These are phyloP conservation scores for Keqinozyma sinolaborantium DNA, from an alignment of 1,139 yeast genomes.

Conservation along the genomic window DNA sequence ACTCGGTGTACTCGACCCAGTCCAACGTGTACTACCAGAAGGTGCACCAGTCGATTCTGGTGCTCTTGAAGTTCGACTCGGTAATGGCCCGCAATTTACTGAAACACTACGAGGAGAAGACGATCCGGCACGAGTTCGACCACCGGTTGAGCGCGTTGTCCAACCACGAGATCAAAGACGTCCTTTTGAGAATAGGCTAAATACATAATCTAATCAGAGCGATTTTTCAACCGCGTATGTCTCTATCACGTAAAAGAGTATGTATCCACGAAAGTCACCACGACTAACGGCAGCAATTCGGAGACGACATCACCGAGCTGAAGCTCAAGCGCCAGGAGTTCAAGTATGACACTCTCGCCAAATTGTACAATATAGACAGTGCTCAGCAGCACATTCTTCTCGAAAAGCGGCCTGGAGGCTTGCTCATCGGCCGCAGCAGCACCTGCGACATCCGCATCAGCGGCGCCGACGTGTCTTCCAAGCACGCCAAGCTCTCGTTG, in stretches of 20 bases:
- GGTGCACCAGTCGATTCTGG: constrained; percentile 36
- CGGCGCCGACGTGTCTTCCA: constrained; percentile 64
- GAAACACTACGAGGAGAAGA: constrained; percentile 11
- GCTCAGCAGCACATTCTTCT: constrained; percentile 29
- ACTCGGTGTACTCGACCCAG: constrained; percentile 18
- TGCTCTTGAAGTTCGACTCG: constrained; percentile 28
- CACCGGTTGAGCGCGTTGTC: constrained; percentile 21
- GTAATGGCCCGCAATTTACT: constrained; percentile 15
- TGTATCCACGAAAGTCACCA: constrained; percentile 12
- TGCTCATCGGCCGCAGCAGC: constrained; percentile 58
- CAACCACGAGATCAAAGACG: constrained; percentile 31
- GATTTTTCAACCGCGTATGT: constrained; percentile 22
- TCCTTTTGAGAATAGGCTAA: constrained; percentile 26
- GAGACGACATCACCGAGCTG: constrained; percentile 7
- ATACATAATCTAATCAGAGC: neutral
- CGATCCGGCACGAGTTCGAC: constrained; percentile 22
- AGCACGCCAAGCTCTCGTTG: constrained; percentile 54
- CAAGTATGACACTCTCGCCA: constrained; percentile 22
- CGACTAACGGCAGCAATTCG: constrained; percentile 7
- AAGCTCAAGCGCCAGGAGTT: constrained; percentile 16
- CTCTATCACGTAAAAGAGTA: constrained; percentile 39
- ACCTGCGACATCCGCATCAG: constrained; percentile 53
- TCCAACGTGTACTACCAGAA: constrained; percentile 24
- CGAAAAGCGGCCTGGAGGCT: constrained; percentile 30
- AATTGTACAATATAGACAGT: constrained; percentile 29